Conservation (phyloP, 2,329 filamentous ascomycete species). For the Fonsecaea nubica region DNA sequence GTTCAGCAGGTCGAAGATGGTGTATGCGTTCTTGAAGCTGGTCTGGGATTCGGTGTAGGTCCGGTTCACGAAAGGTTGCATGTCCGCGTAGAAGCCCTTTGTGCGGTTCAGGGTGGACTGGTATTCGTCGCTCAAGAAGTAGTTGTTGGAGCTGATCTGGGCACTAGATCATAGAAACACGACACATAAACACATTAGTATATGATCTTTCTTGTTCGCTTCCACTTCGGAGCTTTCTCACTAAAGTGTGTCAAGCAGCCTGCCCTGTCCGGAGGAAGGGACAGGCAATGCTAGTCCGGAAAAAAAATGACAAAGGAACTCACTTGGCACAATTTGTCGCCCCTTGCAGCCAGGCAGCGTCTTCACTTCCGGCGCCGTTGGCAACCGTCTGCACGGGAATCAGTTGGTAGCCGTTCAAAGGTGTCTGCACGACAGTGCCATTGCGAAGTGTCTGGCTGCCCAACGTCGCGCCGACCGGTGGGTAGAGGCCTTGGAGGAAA, state of each 20-base stretch:
- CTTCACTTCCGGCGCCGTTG: slow-evolving; percentile 65
- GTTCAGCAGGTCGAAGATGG: slow-evolving; percentile 70
- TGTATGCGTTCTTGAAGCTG: slow-evolving; percentile 68
- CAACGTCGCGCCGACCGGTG: slow-evolving; percentile 66
- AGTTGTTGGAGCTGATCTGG: slow-evolving; percentile 64
- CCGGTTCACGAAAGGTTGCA: slow-evolving; percentile 60
- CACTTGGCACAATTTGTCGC: slow-evolving; percentile 59
- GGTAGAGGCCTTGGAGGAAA: slow-evolving; percentile 83
- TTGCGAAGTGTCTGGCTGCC: slow-evolving; percentile 72
- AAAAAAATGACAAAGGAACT: background rate
- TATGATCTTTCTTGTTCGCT: background rate
- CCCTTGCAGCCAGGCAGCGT: slow-evolving; percentile 65
- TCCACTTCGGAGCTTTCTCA: background rate
- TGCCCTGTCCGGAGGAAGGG: background rate
- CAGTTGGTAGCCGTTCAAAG: slow-evolving; percentile 82
- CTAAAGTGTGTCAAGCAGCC: background rate
- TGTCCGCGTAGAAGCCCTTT: slow-evolving; percentile 59
- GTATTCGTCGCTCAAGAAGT: slow-evolving; percentile 62
- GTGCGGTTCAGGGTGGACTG: slow-evolving; percentile 56
- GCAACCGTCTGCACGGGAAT: slow-evolving; percentile 72
- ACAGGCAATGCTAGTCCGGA: background rate
- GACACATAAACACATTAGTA: background rate
- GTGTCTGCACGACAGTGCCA: slow-evolving; percentile 68
- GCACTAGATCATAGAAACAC: background rate
- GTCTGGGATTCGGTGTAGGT: slow-evolving; percentile 58